A percentile compares a stretch with the other conserved stretches of the same genome.
phyloP scores from a whole-genome alignment of 306 rosid genomes.

The Vigna mungo region DNA sequence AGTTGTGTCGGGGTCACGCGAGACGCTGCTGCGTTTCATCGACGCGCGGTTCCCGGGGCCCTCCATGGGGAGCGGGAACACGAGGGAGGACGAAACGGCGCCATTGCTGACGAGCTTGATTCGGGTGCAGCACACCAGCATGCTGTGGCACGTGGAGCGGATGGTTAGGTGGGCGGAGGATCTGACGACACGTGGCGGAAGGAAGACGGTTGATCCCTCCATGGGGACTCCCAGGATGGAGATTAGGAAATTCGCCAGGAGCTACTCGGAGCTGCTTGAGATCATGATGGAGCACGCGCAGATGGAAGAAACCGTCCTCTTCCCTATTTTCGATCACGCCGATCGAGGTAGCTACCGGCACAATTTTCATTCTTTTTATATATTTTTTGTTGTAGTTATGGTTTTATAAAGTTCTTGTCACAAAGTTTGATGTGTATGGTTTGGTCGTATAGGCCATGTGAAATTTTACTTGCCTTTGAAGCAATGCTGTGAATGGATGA shows the following conservation, averaged over 20 bases:
- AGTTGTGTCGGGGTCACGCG: slow-evolving; percentile 69
- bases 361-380: neutral
- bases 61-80: neutral
- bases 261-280: slow-evolving; percentile 81
- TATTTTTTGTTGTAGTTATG: neutral
- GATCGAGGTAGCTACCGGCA: slow-evolving; percentile 65
- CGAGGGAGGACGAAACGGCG: slow-evolving; percentile 48
- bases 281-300: slow-evolving; percentile 88
- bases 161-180: slow-evolving; percentile 80
- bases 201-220: slow-evolving; percentile 64
- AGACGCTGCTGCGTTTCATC: slow-evolving; percentile 61
- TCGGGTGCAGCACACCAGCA: slow-evolving; percentile 72
- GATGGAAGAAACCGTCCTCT: slow-evolving; percentile 85
- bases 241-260: slow-evolving; percentile 69
- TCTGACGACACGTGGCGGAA: slow-evolving; percentile 75
- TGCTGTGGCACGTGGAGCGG: slow-evolving; percentile 79
- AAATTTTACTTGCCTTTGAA: slow-evolving; percentile 48
- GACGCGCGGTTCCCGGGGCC: slow-evolving; percentile 70
- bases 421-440: neutral
- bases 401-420: neutral
- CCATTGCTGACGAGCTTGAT: slow-evolving; percentile 59
- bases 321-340: slow-evolving; percentile 75
- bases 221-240: slow-evolving; percentile 84
- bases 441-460: neutral
- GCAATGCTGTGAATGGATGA: slow-evolving; percentile 35